Base-by-base conservation (phyloP, 208 protist genomes). In the Plasmodiophora brassicae region DNA sequence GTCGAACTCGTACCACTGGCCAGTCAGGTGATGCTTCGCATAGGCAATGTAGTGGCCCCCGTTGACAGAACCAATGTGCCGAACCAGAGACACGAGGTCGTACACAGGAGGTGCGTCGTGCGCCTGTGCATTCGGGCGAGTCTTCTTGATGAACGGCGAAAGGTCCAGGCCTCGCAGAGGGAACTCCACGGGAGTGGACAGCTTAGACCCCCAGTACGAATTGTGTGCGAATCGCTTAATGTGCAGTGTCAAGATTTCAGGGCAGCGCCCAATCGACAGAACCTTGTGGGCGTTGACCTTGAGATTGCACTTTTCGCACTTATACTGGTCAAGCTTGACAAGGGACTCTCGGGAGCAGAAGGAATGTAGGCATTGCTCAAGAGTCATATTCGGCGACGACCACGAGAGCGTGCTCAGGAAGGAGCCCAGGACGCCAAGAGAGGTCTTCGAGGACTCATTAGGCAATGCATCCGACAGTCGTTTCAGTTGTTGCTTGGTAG, bases 171-270 rank as follows among this genome's bases (percentile, higher is more conserved):
- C 65, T 32, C n/a, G 14, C n/a, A 78, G 41, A 44, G 65, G 65
- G 65, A 78, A 78, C 5, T 78, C 65, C 32, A 78, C n/a, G n/a
- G n/a, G n/a, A 32, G 65, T 78, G n/a, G 5, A 44, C 14, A 78
- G n/a, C n/a, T 78, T 78, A 5, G 65, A 78, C 20, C 65, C 65
- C 5, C 5, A 78, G 65, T 36, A 78, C 20, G 14, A 36, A 32
- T 32, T 78, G 41, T 78, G 65, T 44, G 65, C 65, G 41, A 78
- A 78, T 8, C 65, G 65, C n/a, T 78, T 78, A 38, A 78, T 78
- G 41, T 78, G 65, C 5, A 78, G 65, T 32, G n/a, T 38, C 65
- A 78, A 78, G 41, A 78, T 78, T 32, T 78, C 65, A 5, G 65
- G 65, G n/a, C 65, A 78, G 10, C n/a, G 32, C 41, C 65, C 65